Evolutionary conservation across 306 rosid genomes (phyloP), one percentile per base, ranked within the genome.

Genomic region (Alnus glutinosa): DNA sequence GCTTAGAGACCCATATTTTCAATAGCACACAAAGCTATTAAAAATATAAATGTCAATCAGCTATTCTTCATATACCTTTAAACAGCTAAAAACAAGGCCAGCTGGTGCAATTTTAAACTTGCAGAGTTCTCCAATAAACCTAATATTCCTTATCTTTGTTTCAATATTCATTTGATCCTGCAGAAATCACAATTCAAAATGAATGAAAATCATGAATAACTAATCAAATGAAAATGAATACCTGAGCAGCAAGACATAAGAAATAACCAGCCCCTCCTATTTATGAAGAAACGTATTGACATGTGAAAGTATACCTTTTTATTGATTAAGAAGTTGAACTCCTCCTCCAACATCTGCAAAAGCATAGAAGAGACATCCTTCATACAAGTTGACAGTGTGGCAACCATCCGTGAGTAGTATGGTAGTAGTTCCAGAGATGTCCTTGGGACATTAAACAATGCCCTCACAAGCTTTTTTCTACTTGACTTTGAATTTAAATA

Each of bases 91-190:
- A 76, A 96, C 96, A 48, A 93, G 91, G 77, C 98, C 89, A 71
- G 98, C 86, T 59, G 98, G 90, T 58, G 97, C 92, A 72, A 91
- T 87, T 84, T 83, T 96, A 84, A 96, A 96, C 89, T 96, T 96
- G 97, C 97, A 96, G 50, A 93, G 99, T 83, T 96, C 99, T 75
- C 99, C 99, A 61, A 96, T 91, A 86, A 96, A 96, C 92, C 99
- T 90, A 79, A 89, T 96, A 85, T 96, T 96, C 88, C 96, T 89
- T 73, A 96, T 93, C 88, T 96, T 96, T 37, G 99, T 90, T 85
- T 96, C 99, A 74, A 96, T 96, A 88, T 96, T 96, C 97, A 96
- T 96, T 88, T 96, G 99, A 85, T 96, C 99, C 99, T 96, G 94
- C 81, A 81, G 47, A 50, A 77, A 70, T 70, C 79, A 69, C 48